These are phyloP conservation scores for Ceratobasidium sp. DNA, from an alignment of 1,284 basidiomycete species.

Conservation along the genomic window DNA sequence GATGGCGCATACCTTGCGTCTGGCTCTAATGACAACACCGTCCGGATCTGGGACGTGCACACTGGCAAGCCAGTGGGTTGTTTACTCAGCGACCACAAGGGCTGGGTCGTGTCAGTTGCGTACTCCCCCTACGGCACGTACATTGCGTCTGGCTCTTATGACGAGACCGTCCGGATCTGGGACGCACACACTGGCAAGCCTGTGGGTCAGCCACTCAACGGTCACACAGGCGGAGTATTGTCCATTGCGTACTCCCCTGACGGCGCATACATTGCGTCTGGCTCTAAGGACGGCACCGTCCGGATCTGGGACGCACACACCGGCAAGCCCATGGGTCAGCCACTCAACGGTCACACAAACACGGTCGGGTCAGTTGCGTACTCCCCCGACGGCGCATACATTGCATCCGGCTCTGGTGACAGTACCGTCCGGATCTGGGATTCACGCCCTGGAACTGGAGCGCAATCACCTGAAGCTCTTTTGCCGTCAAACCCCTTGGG, in stretches of 20 bases:
- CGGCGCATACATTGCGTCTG: no score
- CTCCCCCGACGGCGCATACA: no score
- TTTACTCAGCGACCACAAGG: not conserved
- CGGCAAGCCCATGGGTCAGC: no score
- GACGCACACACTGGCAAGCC: not conserved
- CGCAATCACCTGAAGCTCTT: no score
- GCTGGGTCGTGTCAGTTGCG: not conserved
- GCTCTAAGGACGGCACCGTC: no score
- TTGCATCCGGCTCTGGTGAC: no score
- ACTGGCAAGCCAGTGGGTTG: not conserved
- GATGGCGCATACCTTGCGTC: conserved; percentile 16
- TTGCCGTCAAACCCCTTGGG: no score
- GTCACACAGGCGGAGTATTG: not conserved
- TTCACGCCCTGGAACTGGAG: no score
- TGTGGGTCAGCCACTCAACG: not conserved
- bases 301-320: no score
- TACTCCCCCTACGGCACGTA: not conserved
- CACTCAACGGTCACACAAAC: no score
- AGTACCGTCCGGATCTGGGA: no score
- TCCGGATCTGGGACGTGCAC: conserved; percentile 8
- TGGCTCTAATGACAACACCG: conserved; percentile 13
- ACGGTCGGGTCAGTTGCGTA: not conserved
- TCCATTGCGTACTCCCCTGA: not conserved
- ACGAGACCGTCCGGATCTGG: not conserved
- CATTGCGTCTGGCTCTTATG: not conserved